phyloP scores from a whole-genome alignment of 1,139 yeast species.

The Candida tetrigidarum region DNA sequence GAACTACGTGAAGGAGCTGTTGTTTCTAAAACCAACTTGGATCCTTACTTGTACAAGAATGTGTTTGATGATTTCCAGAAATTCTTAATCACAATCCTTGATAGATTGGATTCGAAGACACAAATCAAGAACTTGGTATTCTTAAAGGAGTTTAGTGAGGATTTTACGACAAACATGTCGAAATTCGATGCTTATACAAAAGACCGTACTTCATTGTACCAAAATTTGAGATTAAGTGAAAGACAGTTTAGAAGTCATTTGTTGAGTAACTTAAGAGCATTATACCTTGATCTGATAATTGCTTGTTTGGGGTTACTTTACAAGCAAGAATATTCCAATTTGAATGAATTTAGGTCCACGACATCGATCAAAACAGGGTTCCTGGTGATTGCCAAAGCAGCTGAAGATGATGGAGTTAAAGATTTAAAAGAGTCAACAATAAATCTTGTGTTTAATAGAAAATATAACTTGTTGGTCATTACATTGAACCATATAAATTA shows the following conservation, averaged over 20 bases:
- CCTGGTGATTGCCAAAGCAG: constrained; percentile 11
- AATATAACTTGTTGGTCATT: constrained; percentile 23
- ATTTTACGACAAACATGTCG: constrained; percentile 34
- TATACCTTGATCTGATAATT: constrained; percentile 46
- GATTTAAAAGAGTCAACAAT: constrained; percentile 18
- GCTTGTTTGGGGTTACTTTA: constrained; percentile 38
- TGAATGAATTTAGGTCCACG: constrained; percentile 29
- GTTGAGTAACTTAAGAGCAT: constrained; percentile 38
- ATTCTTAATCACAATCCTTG: constrained; percentile 33
- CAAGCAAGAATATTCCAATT: constrained; percentile 37
- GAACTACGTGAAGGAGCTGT: constrained; percentile 10
- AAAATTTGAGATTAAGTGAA: constrained; percentile 26
- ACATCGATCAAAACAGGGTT: constrained; percentile 27
- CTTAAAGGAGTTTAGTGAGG: constrained; percentile 40
- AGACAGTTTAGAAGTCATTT: constrained; percentile 41
- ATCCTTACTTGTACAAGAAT: constrained; percentile 25
- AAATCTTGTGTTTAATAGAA: constrained; percentile 16
- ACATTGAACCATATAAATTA: constrained; percentile 25
- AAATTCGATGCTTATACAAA: constrained; percentile 14
- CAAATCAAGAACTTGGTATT: constrained; percentile 37
- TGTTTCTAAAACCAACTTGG: constrained; percentile 4
- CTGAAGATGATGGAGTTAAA: constrained; percentile 8
- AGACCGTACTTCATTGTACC: constrained; percentile 9
- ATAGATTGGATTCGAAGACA: constrained; percentile 23
- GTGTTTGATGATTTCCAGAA: constrained; percentile 43